Evolutionary conservation across 495 filamentous ascomycete species (phyloP), one percentile per base, ranked within the genome.

Genomic region (Neurospora sp.): DNA sequence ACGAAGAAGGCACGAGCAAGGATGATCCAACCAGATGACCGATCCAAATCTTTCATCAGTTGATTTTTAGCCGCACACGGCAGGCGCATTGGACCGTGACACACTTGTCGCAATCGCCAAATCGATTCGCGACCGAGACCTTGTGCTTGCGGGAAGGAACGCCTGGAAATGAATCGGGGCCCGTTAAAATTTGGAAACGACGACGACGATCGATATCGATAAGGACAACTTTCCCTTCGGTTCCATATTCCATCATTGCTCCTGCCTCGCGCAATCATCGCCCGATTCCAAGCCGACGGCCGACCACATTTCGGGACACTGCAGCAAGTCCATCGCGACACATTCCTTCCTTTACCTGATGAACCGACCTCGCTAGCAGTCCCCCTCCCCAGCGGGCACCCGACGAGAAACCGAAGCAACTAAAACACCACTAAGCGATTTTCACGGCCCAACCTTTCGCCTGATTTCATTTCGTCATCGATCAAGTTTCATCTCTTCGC

Each of bases 281-380:
- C 54, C 54, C 54, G 54, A 37, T 18, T 66, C 27, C 54, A 35
- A 35, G 54, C 27, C 54, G 54, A 31, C 54, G 54, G 54, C 54
- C 54, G 54, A 66, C 54, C 27, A 66, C 27, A 66, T 66, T 66
- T 35, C 54, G 54, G 54, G 54, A 18, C 27, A 66, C 54, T 66
- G 27, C 54, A 66, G 23, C 23, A 66, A 66, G 54, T 66, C 54
- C 54, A 66, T 66, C 54, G 54, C 54, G 54, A 66, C 54, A 35
- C 72, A 77, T 75, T 77, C 76, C 27, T 70, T 81, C 76, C 73
- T 77, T 81, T 37, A 16, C 14, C 54, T 66, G 54, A 81, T 81
- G 79, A 78, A 72, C 75, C 77, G 75, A 75, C 77, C 72, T 62
- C 73, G 74, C 70, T 77, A 78, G 77, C 54, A 66, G 27, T 5